These are phyloP conservation scores for Diddensiella transvaalensis DNA, from an alignment of 805 yeast species.

Conservation along the genomic window DNA sequence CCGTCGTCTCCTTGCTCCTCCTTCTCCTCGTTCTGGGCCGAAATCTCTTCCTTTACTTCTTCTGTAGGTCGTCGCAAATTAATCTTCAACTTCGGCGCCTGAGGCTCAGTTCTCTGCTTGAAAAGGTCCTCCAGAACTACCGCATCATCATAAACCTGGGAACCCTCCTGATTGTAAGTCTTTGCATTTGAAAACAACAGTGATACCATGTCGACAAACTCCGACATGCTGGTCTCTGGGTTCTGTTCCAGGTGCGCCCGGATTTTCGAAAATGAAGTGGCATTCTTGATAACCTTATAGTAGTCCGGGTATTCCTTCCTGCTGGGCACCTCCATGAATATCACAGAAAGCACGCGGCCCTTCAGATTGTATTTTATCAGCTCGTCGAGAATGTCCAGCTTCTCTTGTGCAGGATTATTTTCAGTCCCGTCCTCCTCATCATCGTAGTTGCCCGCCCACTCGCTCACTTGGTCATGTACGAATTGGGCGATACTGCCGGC, in stretches of 20 bases:
- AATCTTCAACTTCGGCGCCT: conserved; percentile 19
- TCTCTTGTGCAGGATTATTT: conserved; percentile 14
- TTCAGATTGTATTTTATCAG: conserved; percentile 42
- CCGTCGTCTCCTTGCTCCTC: conserved; percentile 10
- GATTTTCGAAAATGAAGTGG: conserved; percentile 68
- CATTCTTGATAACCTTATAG: conserved; percentile 63
- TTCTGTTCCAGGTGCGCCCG: conserved; percentile 45
- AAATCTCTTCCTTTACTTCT: conserved; percentile 1
- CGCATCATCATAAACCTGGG: conserved; percentile 72
- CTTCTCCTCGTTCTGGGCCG: neutral
- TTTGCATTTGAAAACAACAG: conserved; percentile 77
- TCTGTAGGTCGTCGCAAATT: conserved; percentile 13
- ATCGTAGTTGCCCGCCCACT: conserved; percentile 7
- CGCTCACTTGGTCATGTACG: conserved; percentile 45
- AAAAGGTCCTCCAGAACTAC: conserved; percentile 53
- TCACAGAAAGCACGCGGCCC: conserved; percentile 54
- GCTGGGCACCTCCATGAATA: conserved; percentile 74
- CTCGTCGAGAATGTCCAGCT: conserved; percentile 34
- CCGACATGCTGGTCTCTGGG: conserved; percentile 52
- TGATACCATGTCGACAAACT: conserved; percentile 54
- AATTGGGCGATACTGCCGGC: conserved; percentile 54
- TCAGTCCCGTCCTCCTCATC: conserved; percentile 8
- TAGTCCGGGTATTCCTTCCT: conserved; percentile 75
- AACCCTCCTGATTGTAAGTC: conserved; percentile 67
- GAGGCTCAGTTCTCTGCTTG: conserved; percentile 23